A percentile compares a stretch with the other conserved stretches of the same genome.
Conservation (phyloP, 352 stramenopile genomes). For the Phytophthora pistaciae region DNA sequence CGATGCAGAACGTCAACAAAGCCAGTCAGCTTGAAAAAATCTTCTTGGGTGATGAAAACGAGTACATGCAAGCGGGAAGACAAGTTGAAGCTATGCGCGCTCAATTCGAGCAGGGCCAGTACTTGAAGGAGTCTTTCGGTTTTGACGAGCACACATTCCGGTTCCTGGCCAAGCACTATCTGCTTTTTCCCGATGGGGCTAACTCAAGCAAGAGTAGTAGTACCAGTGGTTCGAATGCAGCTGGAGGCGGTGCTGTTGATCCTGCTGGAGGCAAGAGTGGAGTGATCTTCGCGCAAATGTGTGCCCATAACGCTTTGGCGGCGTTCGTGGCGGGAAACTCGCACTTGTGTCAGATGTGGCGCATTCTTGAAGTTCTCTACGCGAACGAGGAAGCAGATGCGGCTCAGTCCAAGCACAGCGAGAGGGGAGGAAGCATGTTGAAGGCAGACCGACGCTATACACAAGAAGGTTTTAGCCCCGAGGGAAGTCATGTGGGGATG, state of each 20-base stretch:
- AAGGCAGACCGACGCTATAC: constrained; percentile 13
- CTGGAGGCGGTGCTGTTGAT: constrained; percentile 18
- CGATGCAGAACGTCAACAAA: constrained; percentile 79
- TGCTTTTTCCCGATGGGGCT: constrained; percentile 43
- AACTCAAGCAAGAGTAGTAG: constrained; percentile 3
- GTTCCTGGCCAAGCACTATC: constrained; percentile 84
- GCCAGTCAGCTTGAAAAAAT: constrained; percentile 73
- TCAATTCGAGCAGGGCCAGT: constrained; percentile 71
- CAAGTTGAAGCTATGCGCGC: constrained; percentile 68
- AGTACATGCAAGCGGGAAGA: constrained; percentile 62
- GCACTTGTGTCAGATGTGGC: constrained; percentile 89
- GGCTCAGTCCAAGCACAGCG: constrained; percentile 8
- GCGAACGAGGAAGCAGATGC: constrained; percentile 44
- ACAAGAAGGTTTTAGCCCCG: constrained; percentile 18
- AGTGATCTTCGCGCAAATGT: constrained; percentile 77
- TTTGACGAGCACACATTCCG: constrained; percentile 90
- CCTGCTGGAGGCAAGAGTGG: constrained; percentile 7
- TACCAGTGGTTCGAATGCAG: constrained; percentile 5
- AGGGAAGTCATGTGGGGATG: constrained; percentile 29
- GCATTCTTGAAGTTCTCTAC: constrained; percentile 84
- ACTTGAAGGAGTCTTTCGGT: constrained; percentile 84
- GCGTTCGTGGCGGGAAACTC: constrained; percentile 78
- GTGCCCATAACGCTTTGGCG: constrained; percentile 84
- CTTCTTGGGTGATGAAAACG: constrained; percentile 68
- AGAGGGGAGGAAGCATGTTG: constrained; percentile 8